Conservation (phyloP, 768 basidiomycete species). For the Lentinula raphanica region DNA sequence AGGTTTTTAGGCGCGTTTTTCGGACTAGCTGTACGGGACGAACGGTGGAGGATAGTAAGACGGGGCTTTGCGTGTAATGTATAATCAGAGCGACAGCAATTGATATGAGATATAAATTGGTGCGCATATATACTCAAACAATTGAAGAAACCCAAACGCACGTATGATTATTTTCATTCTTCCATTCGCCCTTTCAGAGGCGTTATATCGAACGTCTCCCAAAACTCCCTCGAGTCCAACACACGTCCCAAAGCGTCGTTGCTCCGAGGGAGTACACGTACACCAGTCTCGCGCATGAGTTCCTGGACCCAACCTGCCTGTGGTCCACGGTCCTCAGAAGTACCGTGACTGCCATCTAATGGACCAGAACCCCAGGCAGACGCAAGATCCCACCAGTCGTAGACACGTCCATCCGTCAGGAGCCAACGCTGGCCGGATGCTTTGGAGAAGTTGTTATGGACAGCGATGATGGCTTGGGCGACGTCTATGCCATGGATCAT, state of each 20-base stretch:
- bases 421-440: conserved; percentile 52
- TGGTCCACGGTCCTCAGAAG: conserved; percentile 23
- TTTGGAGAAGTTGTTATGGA: conserved; percentile 38
- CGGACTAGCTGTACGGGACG: background rate
- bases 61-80: background rate
- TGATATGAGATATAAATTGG: no score
- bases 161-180: no score
- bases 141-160: no score
- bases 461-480: conserved; percentile 54
- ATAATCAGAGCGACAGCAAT: no score
- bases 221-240: conserved; percentile 59
- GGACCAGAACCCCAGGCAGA: conserved; percentile 42
- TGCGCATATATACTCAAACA: no score
- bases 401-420: conserved; percentile 48
- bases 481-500: conserved; percentile 60
- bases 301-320: conserved; percentile 53
- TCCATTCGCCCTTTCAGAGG: conserved; percentile 37
- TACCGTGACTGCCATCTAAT: background rate
- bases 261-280: conserved; percentile 49
- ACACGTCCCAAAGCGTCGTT: conserved; percentile 44
- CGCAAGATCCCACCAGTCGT: conserved; percentile 68
- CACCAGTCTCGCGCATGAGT: conserved; percentile 46
- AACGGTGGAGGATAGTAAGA: background rate
- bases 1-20: conserved; percentile 29
- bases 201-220: conserved; percentile 40